Evolutionary conservation across 805 yeast genomes (phyloP).

Genomic region (Metschnikowia lunata): DNA sequence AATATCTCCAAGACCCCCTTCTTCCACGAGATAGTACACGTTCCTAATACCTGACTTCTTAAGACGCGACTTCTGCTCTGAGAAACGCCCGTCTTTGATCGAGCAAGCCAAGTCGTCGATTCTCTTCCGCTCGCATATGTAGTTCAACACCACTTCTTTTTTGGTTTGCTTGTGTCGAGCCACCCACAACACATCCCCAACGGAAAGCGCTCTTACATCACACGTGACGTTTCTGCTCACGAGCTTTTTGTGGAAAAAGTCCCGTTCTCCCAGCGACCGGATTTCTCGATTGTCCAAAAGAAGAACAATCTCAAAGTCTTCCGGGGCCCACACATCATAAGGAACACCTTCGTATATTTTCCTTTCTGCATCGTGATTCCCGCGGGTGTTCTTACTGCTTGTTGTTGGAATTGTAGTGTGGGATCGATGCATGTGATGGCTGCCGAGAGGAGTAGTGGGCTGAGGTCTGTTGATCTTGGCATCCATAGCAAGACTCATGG

Average conservation of each 20-base stretch:
- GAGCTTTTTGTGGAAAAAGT: conserved; percentile 60
- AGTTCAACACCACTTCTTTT: conserved; percentile 67
- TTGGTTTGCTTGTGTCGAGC: conserved; percentile 60
- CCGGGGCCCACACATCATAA: conserved; percentile 58
- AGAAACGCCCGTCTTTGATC: conserved; percentile 82
- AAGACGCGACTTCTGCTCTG: conserved; percentile 80
- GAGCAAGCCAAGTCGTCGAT: conserved; percentile 80
- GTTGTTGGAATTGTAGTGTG: neutral
- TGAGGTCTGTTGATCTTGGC: too few relatives aligned
- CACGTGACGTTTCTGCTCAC: conserved; percentile 43
- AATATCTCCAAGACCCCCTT: conserved; percentile 46
- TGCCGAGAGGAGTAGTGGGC: too few relatives aligned
- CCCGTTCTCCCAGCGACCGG: conserved; percentile 61
- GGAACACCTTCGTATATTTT: conserved; percentile 20
- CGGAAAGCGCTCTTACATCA: conserved; percentile 55
- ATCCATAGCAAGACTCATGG: too few relatives aligned
- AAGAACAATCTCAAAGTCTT: conserved; percentile 55
- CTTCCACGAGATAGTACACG: conserved; percentile 78
- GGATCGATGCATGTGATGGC: too few relatives aligned
- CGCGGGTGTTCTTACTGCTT: too few relatives aligned
- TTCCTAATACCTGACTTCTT: conserved; percentile 62
- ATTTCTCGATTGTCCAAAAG: conserved; percentile 82
- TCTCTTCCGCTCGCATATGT: conserved; percentile 86
- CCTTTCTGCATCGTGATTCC: conserved; percentile 23
- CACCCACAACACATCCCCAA: conserved; percentile 90